Evolutionary conservation across 805 yeast genomes (phyloP), one percentile per base, ranked within the genome.

Genomic region (Priceomyces medius): DNA sequence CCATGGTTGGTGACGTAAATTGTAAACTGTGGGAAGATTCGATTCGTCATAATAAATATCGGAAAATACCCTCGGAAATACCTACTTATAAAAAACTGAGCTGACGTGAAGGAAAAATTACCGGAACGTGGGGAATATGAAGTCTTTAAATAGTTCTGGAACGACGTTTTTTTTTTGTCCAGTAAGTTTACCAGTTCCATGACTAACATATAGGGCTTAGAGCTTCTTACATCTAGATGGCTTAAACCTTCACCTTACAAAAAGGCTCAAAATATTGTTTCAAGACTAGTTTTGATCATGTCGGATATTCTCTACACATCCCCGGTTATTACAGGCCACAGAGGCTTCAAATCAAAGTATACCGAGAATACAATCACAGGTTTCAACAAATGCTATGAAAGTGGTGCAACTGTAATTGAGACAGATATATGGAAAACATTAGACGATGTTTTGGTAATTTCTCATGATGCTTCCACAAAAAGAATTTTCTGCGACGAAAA

Each of bases 341-440:
- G 76, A 37, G 76, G 76, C 0, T 70, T 63, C 50, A 70, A 70
- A 44, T 71, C 61, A 27, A 52, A 59, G 35, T 64, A 60, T 41
- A 58, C 71, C 3, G 76, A 70, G 47, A 70, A 70, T 48, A 67
- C 74, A 7, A 17, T 70, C 14, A 14, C 37, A 4, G 74, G 74
- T 6, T 70, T 70, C 47, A 48, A 50, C 14, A 55, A 63, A 36
- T 68, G 74, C 43, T 68, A 44, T 44, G 56, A 55, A 12, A 36
- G 64, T 14, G 74, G 73, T 5, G 74, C 73, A 27, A 58, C 64
- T 18, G 49, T 54, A 6, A 54, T 70, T 32, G 76, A 70, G 42
- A 70, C 76, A n/a, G 76, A 70, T 47, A 53, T 68, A 35, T 67
- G 73, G 68, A 46, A 66, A 28, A 56, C 71, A 17, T 47, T 49